Evolutionary conservation across 140 eudicot genomes (phyloP).

Genomic region (Ambrosia hybrid): DNA sequence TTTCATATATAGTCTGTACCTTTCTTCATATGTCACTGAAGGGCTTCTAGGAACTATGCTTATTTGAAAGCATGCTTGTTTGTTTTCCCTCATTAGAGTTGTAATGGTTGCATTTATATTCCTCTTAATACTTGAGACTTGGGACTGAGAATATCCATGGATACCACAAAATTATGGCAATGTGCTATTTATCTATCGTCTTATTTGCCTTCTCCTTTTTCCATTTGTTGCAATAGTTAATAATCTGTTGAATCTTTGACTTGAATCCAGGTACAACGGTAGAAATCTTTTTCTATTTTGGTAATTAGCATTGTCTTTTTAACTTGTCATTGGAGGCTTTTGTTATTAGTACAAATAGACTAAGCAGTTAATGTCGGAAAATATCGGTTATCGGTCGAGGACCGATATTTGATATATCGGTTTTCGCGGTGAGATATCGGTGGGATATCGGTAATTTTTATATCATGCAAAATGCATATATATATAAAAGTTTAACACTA

Average conservation of each 20-base stretch:
- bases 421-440: no score
- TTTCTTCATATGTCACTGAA: conserved; percentile 2
- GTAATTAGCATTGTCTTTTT: not conserved
- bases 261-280: conserved; percentile 5
- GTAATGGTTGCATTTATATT: conserved; percentile 13
- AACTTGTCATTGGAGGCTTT: conserved; percentile 8
- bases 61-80: conserved; percentile 7
- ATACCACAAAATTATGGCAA: conserved; percentile 7
- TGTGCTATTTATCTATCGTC: not conserved
- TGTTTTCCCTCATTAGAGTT: not conserved
- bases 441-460: no score
- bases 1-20: not conserved
- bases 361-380: no score
- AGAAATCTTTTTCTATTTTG: not conserved
- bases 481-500: no score
- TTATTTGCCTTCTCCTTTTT: not conserved
- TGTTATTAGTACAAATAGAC: not conserved
- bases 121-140: conserved; percentile 10
- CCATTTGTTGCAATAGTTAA: not conserved
- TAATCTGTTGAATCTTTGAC: conserved; percentile 5
- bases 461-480: no score
- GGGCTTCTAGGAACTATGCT: conserved; percentile 20
- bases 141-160: conserved; percentile 7
- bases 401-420: no score
- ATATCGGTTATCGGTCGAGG: no score